Evolutionary conservation across 2,329 filamentous ascomycete genomes (phyloP).

Genomic region (Diaporthe caulivora): DNA sequence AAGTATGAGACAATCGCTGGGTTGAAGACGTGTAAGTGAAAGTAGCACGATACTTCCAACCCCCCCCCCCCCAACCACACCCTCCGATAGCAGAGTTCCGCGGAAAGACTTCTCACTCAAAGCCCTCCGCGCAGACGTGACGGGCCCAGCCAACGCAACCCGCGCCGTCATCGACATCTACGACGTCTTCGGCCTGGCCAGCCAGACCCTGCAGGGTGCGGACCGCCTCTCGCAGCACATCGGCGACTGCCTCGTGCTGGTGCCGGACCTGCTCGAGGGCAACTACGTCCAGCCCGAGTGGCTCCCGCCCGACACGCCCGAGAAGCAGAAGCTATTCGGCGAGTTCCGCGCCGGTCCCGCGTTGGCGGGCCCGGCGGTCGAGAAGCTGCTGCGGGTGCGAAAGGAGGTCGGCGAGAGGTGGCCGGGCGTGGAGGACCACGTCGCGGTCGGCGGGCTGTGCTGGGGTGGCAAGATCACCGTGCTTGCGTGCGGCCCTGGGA

Average conservation of each 20-base stretch:
- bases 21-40: slow-evolving; percentile 55
- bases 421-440: slow-evolving; percentile 53
- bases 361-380: slow-evolving; percentile 45
- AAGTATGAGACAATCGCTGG: slow-evolving; percentile 54
- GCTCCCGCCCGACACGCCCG: slow-evolving; percentile 57
- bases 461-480: slow-evolving; percentile 61
- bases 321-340: slow-evolving; percentile 53
- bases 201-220: slow-evolving; percentile 62
- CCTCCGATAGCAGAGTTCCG: not conserved
- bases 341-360: slow-evolving; percentile 51
- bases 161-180: slow-evolving; percentile 59
- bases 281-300: slow-evolving; percentile 47
- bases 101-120: not conserved
- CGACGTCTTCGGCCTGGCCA: slow-evolving; percentile 60
- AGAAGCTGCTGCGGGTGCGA: slow-evolving; percentile 49
- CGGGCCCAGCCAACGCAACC: slow-evolving; percentile 49
- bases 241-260: slow-evolving; percentile 53
- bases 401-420: slow-evolving; percentile 49
- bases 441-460: slow-evolving; percentile 61
- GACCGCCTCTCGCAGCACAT: slow-evolving; percentile 56
- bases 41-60: not conserved
- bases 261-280: slow-evolving; percentile 57
- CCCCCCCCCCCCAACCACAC: not conserved
- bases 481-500: slow-evolving; percentile 52
- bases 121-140: slow-evolving; percentile 48